These are phyloP conservation scores for Penstemon newberryi DNA, from an alignment of 257 asterid species.

Conservation along the genomic window DNA sequence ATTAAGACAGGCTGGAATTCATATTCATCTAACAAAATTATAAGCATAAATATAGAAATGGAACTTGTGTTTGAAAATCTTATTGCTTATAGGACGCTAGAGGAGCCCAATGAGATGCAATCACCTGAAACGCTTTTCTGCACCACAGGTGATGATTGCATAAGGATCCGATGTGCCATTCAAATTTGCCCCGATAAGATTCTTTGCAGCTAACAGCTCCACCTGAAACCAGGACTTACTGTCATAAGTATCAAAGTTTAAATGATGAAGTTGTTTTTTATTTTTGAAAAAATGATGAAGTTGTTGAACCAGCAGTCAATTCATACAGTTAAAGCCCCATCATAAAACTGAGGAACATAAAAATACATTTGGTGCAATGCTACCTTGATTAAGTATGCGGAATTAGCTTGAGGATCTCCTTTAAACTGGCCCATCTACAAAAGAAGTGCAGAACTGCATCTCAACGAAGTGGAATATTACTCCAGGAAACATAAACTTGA, in stretches of 20 bases:
- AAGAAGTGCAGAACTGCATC: constrained; percentile 46
- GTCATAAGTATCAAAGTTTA: constrained; percentile 13
- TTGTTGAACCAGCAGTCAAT: too few species aligned
- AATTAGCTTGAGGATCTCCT: constrained; percentile 48
- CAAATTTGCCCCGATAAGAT: constrained; percentile 78
- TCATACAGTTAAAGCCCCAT: not conserved
- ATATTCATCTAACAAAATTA: constrained; percentile 1
- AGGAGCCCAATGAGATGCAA: constrained; percentile 34
- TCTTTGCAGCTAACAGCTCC: constrained; percentile 89
- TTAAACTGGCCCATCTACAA: constrained; percentile 59
- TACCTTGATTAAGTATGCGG: constrained; percentile 78
- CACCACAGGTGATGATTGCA: constrained; percentile 81
- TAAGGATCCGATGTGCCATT: constrained; percentile 95
- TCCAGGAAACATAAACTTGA: constrained; percentile 19
- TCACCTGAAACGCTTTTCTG: constrained; percentile 88
- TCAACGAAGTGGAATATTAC: constrained; percentile 40
- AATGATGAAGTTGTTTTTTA: not conserved
- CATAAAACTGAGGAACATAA: constrained; percentile 15
- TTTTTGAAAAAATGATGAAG: too few species aligned
- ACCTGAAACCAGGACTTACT: constrained; percentile 53
- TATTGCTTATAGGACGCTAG: constrained; percentile 22
- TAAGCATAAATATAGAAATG: constrained; percentile 24
- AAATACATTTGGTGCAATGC: constrained; percentile 12
- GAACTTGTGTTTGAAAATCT: constrained; percentile 22
- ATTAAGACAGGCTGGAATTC: not conserved